Percentiles rank a stretch among this genome's conserved stretches.
Evolutionary conservation across 2,329 filamentous ascomycete species (phyloP).

Genomic region (Fusarium xyrophilum): DNA sequence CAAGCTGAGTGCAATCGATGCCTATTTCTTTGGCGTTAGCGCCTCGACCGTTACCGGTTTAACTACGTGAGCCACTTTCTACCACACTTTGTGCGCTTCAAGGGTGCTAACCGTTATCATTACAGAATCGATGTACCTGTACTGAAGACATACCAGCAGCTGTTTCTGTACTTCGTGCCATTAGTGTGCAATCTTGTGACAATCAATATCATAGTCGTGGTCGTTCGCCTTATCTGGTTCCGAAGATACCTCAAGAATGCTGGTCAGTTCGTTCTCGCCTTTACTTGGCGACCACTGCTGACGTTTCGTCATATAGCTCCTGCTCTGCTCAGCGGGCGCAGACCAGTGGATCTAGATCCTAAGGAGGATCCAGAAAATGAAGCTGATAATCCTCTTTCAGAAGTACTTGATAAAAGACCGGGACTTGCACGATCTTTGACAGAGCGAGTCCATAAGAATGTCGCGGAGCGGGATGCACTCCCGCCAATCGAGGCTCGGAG

Average conservation of each 20-base stretch:
- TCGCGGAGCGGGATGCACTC: neutral
- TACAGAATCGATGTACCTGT: conserved; percentile 57
- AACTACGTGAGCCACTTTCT: conserved; percentile 51
- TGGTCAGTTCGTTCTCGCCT: conserved; percentile 36
- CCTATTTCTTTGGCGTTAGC: conserved; percentile 59
- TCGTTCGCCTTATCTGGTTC: conserved; percentile 58
- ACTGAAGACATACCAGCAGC: conserved; percentile 58
- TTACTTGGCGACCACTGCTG: neutral
- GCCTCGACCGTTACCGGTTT: conserved; percentile 58
- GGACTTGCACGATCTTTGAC: conserved; percentile 11
- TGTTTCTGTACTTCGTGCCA: conserved; percentile 58
- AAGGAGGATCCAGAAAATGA: conserved; percentile 21
- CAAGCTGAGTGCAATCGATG: conserved; percentile 50
- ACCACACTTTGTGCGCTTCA: neutral
- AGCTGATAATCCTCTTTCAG: neutral
- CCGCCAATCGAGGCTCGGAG: conserved; percentile 23
- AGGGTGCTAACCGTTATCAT: conserved; percentile 7
- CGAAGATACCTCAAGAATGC: conserved; percentile 52
- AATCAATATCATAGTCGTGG: conserved; percentile 57
- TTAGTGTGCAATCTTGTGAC: conserved; percentile 57
- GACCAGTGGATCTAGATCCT: neutral
- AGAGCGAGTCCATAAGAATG: conserved; percentile 1
- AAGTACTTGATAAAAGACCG: neutral
- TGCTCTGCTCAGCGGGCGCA: conserved; percentile 14
- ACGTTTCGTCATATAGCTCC: conserved; percentile 17